Evolutionary conservation across 352 stramenopile species (phyloP), one percentile per base, ranked within the genome.

Genomic region (Globisporangium nunn): DNA sequence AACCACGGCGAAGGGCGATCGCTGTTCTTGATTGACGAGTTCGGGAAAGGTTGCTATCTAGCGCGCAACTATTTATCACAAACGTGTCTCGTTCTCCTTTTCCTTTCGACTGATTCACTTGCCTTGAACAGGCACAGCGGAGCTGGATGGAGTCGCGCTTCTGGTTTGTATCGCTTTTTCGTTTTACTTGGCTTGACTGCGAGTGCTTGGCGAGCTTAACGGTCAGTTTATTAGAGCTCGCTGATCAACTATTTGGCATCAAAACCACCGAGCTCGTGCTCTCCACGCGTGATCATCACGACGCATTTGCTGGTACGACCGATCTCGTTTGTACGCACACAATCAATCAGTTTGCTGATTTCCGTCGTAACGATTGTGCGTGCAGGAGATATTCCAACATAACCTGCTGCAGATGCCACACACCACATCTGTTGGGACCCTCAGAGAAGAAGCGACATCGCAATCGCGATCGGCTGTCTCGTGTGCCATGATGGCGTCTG

Each of bases 1-100:
- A 85, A 91, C 51, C 76, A 93, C 31, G 67, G 68, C 41, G 68
- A 80, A 51, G 68, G 64, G 23, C 65, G 61, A 23, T 85, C 79
- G 15, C 52, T 95, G n/a, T 80, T 92, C 28, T 61, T 95, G 37
- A 85, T 95, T 46, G 85, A 95, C 56, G 85, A 95, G 55, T 95
- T 93, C 48, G 85, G 83, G 29, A 95, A 95, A 78, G 85, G 82
- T 88, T 52, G 3, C 63, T 57, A 10, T 12, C 7, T 51, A 31
- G 1, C 3, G 23, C 23, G 23, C 56, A 39, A 12, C 11, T 49
- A 40, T 6, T 41, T 50, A 29, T 14, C 35, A 41, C 37, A 43
- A 4, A 3, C 15, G 10, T 12, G 17, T 43, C 5, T 56, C 18
- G 0, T 11, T 31, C n/a, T 49, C 23, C 23, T 23, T 23, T 23